phyloP scores from a whole-genome alignment of 225 moss, liverwort and hornwort genomes.

The Lunularia cruciata region DNA sequence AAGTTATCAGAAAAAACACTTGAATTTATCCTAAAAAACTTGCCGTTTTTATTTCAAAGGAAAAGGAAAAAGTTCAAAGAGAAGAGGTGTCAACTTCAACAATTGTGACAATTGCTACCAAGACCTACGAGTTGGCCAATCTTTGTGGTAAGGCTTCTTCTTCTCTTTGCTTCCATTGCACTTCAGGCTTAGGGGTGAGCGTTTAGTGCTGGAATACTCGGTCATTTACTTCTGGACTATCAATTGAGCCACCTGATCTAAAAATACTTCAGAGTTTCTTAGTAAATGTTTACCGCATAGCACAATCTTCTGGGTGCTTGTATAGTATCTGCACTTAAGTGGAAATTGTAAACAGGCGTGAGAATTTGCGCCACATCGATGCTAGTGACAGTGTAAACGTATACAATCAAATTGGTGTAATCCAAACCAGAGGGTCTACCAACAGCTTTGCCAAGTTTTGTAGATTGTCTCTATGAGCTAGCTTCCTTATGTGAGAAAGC shows the following conservation, averaged over 20 bases:
- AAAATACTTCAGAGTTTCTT: neutral
- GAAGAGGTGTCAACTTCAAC: conserved; percentile 35
- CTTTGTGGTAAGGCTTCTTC: conserved; percentile 20
- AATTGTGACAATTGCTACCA: conserved; percentile 60
- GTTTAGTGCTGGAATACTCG: neutral
- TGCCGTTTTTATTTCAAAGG: conserved; percentile 52
- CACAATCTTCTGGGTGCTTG: neutral
- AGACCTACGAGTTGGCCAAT: conserved; percentile 72
- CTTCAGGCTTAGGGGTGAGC: conserved; percentile 2
- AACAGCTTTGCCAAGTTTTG: too few relatives aligned
- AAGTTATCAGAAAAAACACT: too few relatives aligned
- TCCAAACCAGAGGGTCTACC: too few relatives aligned
- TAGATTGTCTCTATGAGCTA: too few relatives aligned
- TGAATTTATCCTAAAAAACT: conserved; percentile 62
- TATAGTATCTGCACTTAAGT: conserved; percentile 15
- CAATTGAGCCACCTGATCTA: neutral
- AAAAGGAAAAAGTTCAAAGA: conserved; percentile 33
- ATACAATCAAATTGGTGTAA: too few relatives aligned
- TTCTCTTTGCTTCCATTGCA: neutral
- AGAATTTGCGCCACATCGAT: neutral
- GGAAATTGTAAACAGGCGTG: conserved; percentile 14
- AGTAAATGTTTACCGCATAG: neutral
- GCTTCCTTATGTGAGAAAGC: too few relatives aligned
- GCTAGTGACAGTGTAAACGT: conserved; percentile 7
- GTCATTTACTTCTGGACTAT: neutral